A percentile compares a stretch with the other conserved stretches of the same genome.
These are phyloP conservation scores for Litsea cubeba DNA, from an alignment of 164 flowering plant genomes.

Conservation along the genomic window DNA sequence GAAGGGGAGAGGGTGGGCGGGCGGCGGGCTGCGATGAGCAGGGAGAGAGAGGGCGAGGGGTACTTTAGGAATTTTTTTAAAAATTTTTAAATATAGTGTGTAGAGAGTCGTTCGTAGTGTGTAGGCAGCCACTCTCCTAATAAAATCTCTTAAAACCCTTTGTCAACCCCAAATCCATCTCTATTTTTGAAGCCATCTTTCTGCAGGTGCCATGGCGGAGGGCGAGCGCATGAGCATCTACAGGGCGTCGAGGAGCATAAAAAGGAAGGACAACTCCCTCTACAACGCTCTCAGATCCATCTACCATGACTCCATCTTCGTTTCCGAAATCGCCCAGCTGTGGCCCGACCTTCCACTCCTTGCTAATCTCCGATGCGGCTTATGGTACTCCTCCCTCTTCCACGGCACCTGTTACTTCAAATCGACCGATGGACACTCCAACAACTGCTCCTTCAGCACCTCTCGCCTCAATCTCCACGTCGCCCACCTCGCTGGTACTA, in stretches of 20 bases:
- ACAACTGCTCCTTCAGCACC: slow-evolving; percentile 81
- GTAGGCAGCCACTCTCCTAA: too few relatives aligned
- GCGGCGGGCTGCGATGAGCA: too few relatives aligned
- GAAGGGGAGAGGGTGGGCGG: too few relatives aligned
- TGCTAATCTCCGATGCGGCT: slow-evolving; percentile 92
- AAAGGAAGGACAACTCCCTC: slow-evolving; percentile 44
- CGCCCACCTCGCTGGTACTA: slow-evolving; percentile 67
- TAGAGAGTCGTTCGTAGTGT: too few relatives aligned
- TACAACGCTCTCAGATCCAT: slow-evolving; percentile 87
- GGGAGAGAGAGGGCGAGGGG: too few relatives aligned
- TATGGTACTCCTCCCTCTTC: slow-evolving; percentile 76
- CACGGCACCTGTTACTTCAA: slow-evolving; percentile 85
- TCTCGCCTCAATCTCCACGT: slow-evolving; percentile 91
- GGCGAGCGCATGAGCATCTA: slow-evolving; percentile 48
- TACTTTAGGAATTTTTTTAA: too few relatives aligned
- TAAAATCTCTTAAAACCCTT: too few relatives aligned
- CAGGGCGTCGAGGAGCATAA: slow-evolving; percentile 66
- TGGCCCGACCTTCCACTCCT: slow-evolving; percentile 83
- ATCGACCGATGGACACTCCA: slow-evolving; percentile 92
- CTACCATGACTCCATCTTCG: slow-evolving; percentile 84
- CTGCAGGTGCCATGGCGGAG: not conserved
- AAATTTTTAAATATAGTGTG: too few relatives aligned
- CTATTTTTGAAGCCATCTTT: too few relatives aligned
- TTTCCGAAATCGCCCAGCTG: slow-evolving; percentile 69
- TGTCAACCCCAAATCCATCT: too few relatives aligned